Base-by-base conservation (phyloP, 768 basidiomycete species). In the Boletellus sp. region DNA sequence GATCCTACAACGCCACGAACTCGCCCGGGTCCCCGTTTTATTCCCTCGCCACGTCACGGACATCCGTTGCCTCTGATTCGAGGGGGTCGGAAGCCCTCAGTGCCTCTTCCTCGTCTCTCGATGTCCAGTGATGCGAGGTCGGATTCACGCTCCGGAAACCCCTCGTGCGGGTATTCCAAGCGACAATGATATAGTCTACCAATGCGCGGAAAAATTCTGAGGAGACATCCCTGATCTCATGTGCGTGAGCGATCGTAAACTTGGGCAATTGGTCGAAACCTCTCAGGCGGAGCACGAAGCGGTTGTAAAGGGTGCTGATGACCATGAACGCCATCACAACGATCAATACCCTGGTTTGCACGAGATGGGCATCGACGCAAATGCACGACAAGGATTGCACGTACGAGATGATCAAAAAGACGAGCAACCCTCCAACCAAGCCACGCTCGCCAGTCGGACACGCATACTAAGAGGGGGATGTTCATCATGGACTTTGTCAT, bases 191-290 rank as follows among this genome's bases (percentile, higher is more conserved):
- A 37, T 51, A 58, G 23, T 58, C 55, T 16, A 53, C 28, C 41
- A 54, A 15, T 1, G 58, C 47, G 6, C 9, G 51, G 50, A 61
- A 11, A 26, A 65, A 51, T 17, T 61, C 66, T 31, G 45, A 44
- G 32, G 45, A 58, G 26, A 67, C 46, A 0, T 52, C 61, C 48
- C 52, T 45, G 10, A 67, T 48, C 45, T 67, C 67, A 5, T 32
- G 52, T 0, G 48, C 48, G 19, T 69, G 66, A 24, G 45, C 6
- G 34, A 69, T 26, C 16, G 74, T 72, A 58, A 85, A 81, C 51
- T 78, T 79, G 12, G 90, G 90, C 32, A 92, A 73, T 61, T 86
- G 84, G 56, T 90, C 85, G 47, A 80, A 72, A 1, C 91, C 90
- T 16, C 79, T 78, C 23, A 83, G 79, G 49, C 78, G 75, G 10